These are phyloP conservation scores for Myotisia sp. DNA, from an alignment of 2,329 filamentous ascomycete genomes.

Conservation along the genomic window DNA sequence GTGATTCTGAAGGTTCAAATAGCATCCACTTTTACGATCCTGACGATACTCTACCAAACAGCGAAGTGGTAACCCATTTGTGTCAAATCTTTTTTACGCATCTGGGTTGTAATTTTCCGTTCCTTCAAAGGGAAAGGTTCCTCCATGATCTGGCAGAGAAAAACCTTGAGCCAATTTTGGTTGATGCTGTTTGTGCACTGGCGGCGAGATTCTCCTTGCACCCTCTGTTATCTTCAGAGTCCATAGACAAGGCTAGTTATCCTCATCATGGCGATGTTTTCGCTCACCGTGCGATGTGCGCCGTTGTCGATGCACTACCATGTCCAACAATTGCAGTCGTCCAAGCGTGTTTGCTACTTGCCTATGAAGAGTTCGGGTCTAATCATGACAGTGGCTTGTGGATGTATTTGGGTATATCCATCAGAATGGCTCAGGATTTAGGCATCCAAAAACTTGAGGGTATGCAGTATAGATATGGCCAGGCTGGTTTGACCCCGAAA, in stretches of 20 bases:
- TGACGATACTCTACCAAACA: constrained; percentile 54
- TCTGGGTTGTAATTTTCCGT: constrained; percentile 75
- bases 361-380: constrained; percentile 78
- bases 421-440: constrained; percentile 66
- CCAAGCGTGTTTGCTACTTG: constrained; percentile 68
- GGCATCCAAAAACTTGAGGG: constrained; percentile 72
- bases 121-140: constrained; percentile 59
- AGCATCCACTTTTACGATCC: constrained; percentile 60
- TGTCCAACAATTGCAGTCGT: constrained; percentile 73
- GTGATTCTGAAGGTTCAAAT: constrained; percentile 21
- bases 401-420: constrained; percentile 85
- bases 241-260: constrained; percentile 23
- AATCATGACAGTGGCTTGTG: constrained; percentile 79
- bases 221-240: constrained; percentile 35
- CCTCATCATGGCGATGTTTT: constrained; percentile 65
- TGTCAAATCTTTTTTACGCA: constrained; percentile 70
- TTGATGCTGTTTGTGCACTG: constrained; percentile 72
- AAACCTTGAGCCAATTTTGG: constrained; percentile 65
- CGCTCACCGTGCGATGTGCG: constrained; percentile 67
- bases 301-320: constrained; percentile 67
- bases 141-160: constrained; percentile 66
- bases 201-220: constrained; percentile 64
- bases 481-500: constrained; percentile 42
- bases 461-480: constrained; percentile 43
- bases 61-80: constrained; percentile 60